Evolutionary conservation across 148 eudicot species (phyloP).

Genomic region (Chenopodium album): DNA sequence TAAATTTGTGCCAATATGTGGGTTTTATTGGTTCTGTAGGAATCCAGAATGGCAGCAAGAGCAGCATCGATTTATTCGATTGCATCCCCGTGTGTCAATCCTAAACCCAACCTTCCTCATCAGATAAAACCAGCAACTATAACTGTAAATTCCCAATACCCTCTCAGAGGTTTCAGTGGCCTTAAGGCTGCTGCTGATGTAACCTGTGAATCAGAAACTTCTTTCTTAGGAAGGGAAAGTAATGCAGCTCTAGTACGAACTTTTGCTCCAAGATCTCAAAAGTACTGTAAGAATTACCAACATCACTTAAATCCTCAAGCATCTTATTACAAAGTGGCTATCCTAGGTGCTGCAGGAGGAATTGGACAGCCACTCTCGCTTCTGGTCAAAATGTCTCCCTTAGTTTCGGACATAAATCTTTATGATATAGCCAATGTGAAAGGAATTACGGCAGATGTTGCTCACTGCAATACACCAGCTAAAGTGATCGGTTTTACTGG

Average conservation of each 20-base stretch:
- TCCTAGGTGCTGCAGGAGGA: slow-evolving; percentile 83
- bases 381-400: slow-evolving; percentile 75
- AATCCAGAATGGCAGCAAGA: slow-evolving; percentile 57
- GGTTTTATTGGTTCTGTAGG: slow-evolving; percentile 10
- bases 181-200: slow-evolving; percentile 45
- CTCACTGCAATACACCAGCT: slow-evolving; percentile 88
- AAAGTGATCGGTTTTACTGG: slow-evolving; percentile 65
- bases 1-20: not conserved
- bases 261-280: slow-evolving; percentile 33
- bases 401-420: slow-evolving; percentile 59
- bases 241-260: slow-evolving; percentile 33
- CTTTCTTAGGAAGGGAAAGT: slow-evolving; percentile 49
- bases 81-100: slow-evolving; percentile 37
- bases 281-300: slow-evolving; percentile 21
- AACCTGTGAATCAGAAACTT: slow-evolving; percentile 39
- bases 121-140: slow-evolving; percentile 40
- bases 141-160: slow-evolving; percentile 30
- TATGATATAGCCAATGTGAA: slow-evolving; percentile 82
- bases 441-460: slow-evolving; percentile 81
- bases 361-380: slow-evolving; percentile 83
- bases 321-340: slow-evolving; percentile 53
- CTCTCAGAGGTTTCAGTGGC: slow-evolving; percentile 46
- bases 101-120: slow-evolving; percentile 34
- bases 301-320: slow-evolving; percentile 48
- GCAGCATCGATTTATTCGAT: slow-evolving; percentile 48